Evolutionary conservation across 2,329 filamentous ascomycete species (phyloP).

Genomic region (Myriosclerotinia duriaeana): DNA sequence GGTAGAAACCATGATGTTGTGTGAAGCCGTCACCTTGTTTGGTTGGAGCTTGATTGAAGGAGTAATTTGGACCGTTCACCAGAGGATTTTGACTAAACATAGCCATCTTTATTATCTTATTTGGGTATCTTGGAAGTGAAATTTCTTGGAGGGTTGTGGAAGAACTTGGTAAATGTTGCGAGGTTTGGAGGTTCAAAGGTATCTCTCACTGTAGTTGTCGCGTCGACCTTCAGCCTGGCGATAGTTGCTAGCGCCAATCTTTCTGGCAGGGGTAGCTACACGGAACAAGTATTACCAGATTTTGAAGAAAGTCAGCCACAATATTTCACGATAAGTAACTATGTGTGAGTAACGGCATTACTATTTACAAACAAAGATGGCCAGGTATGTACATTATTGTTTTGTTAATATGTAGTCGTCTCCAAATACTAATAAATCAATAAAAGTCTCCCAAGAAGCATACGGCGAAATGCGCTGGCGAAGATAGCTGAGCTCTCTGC

Average conservation of each 20-base stretch:
- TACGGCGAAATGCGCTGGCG: slow-evolving; percentile 62
- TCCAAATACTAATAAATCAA: slow-evolving; percentile 7
- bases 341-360: not conserved
- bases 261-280: slow-evolving; percentile 35
- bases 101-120: slow-evolving; percentile 50
- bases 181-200: slow-evolving; percentile 24
- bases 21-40: slow-evolving; percentile 51
- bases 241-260: slow-evolving; percentile 22
- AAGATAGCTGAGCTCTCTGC: slow-evolving; percentile 65
- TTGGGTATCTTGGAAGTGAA: slow-evolving; percentile 14
- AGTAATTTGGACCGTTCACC: slow-evolving; percentile 69
- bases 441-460: slow-evolving; percentile 48
- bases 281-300: not conserved
- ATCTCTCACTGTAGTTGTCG: slow-evolving; percentile 27
- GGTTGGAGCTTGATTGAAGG: slow-evolving; percentile 61
- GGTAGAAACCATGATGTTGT: slow-evolving; percentile 83
- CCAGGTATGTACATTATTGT: slow-evolving; percentile 14
- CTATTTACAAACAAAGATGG: slow-evolving; percentile 11
- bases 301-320: not conserved
- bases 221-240: slow-evolving; percentile 35
- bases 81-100: slow-evolving; percentile 71
- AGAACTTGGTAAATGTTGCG: slow-evolving; percentile 17
- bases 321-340: not conserved
- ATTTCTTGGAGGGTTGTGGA: slow-evolving; percentile 9
- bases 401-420: not conserved